Base-by-base conservation (phyloP, 331 rosid genomes). In the Telfairia occidentalis region DNA sequence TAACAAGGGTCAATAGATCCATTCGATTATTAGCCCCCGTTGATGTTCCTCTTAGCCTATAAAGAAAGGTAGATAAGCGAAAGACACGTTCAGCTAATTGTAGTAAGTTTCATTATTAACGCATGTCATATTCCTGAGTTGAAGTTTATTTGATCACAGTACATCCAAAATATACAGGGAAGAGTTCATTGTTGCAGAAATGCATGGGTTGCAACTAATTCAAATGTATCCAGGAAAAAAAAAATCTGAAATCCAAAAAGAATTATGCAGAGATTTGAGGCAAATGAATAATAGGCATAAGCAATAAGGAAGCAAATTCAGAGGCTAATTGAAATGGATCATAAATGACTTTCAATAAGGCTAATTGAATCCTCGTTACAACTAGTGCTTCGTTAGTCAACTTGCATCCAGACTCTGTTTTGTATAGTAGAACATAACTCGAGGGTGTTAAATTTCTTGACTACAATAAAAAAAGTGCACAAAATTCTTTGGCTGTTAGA, bases 1-100 rank as follows among this genome's bases (percentile, higher is more conserved):
- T 94, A 37, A 94, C 96, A 37, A 94, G 98, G 55, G 97, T 89
- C 78, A 88, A 75, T 83, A 89, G 86, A 84, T 94, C 97, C 98
- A 94, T 89, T 76, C 97, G 78, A 75, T 94, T 94, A 83, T 94
- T 94, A n/a, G 98, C 96, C 78, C 97, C 98, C 3, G 77, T 16
- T 34, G 74, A 63, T 34, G 97, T 91, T 81, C 97, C 98, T 82
- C 98, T 86, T 77, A 94, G 63, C 87, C 98, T 91, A 69, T 21
- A 78, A 13, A 79, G 49, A 63, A 18, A 46, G 24, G 48, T 58
- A 46, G 7, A 12, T 28, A 32, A 57, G 43, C 28, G 16, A 21
- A 52, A 19, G n/a, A 61, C 38, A 4, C 35, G 40, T 63, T 67
- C 30, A 32, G 50, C 57, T 23, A 9, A 67, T 11, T 67, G 73